Base-by-base conservation (phyloP, 306 rosid species). In the Castanopsis chinensis region DNA sequence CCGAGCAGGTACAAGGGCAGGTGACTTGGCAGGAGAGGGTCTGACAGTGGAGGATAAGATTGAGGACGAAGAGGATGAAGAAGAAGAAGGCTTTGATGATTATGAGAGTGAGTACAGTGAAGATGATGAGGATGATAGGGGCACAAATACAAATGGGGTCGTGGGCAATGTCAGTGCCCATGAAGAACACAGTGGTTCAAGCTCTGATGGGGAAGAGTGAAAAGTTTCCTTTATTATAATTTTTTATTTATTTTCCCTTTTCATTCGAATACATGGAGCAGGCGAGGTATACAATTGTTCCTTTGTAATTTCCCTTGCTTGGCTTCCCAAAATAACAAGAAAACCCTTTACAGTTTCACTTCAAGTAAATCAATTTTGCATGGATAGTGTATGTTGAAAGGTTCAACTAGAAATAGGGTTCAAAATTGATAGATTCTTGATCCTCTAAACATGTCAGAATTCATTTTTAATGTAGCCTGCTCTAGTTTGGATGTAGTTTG, bases 1-100 rank as follows among this genome's bases (percentile, higher is more conserved):
- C 37, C 89, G 98, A 73, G 94, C 96, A 35, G 99, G 99, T 78
- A 88, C 88, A 68, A 84, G 98, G 72, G 93, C 87, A 3, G 87
- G 52, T 8, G 19, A 18, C 20, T 23, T 68, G 2, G 3, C 72
- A 18, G 76, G 85, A 71, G 92, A 89, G 77, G 90, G 88, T 33
- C 84, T 70, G 1, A 12, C 72, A 21, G 6, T 81, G 19, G 92
- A 89, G 35, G 90, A 86, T 49, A 90, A 90, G 6, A 18, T 89
- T 35, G 92, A 88, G 72, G 92, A 89, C 78, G 90, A 89, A 76
- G 92, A 89, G 73, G 90, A 86, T 76, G 77, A 80, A 64, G 90
- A 88, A 41, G 91, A 88, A 33, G 91, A 88, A 69, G 91, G 83
- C 32, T 88, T 86, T n/a, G 91, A 88, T 13, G 91, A 88, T 77